Conservation (phyloP, 169 alveolate species). For the Plasmodium gonderi region DNA sequence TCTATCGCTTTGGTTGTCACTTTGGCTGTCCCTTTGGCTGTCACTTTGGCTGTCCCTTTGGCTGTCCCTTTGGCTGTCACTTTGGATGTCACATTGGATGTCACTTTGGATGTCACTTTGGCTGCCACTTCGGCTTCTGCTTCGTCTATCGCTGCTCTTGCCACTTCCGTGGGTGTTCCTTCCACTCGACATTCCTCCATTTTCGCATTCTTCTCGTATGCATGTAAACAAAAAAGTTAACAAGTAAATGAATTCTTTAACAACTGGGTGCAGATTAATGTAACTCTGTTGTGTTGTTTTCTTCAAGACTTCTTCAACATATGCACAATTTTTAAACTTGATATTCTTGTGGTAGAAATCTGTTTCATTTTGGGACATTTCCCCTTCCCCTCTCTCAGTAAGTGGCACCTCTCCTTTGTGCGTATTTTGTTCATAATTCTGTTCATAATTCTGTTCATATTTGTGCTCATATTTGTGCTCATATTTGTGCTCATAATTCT, state of each 20-base stretch:
- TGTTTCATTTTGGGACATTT: background rate
- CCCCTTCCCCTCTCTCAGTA: background rate
- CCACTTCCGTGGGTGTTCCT: no score
- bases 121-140: background rate
- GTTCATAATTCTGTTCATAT: background rate
- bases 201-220: slow-evolving; percentile 6
- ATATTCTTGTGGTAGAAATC: background rate
- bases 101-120: background rate
- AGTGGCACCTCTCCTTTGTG: background rate
- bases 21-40: background rate
- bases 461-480: background rate
- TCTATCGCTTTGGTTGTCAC: background rate
- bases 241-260: slow-evolving; percentile 37
- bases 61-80: no score
- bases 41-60: background rate
- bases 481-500: background rate
- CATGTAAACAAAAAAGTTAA: slow-evolving; percentile 21
- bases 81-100: background rate
- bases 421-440: background rate
- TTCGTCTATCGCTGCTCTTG: no score
- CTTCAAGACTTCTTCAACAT: slow-evolving; percentile 19
- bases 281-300: background rate
- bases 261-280: slow-evolving; percentile 26
- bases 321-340: background rate
- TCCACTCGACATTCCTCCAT: no score